Evolutionary conservation across 441 rosid genomes (phyloP).

Genomic region (Pelargonium cotyledonis): DNA sequence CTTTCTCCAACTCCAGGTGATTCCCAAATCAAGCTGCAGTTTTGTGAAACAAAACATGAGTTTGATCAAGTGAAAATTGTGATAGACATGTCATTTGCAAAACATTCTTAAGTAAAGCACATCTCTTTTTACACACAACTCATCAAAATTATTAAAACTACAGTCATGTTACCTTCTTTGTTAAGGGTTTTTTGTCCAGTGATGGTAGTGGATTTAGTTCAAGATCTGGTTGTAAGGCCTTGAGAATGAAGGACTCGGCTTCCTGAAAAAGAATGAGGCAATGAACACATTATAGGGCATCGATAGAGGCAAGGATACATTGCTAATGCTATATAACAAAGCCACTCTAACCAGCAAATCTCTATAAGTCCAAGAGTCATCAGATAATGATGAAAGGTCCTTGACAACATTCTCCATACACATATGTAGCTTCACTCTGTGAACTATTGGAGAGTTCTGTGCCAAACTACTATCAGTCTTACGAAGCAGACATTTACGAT

Average conservation of each 20-base stretch:
- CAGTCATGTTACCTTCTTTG: slow-evolving; percentile 22
- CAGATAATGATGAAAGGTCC: slow-evolving; percentile 21
- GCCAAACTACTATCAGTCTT: slow-evolving; percentile 3
- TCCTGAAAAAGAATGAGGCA: slow-evolving; percentile 20
- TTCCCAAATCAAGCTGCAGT: slow-evolving; percentile 27
- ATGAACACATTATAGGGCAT: slow-evolving; percentile 1
- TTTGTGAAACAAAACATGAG: not conserved
- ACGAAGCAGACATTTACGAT: slow-evolving; percentile 20
- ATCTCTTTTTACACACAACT: not conserved
- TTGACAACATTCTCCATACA: slow-evolving; percentile 31
- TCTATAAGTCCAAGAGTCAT: slow-evolving; percentile 29
- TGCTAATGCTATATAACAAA: slow-evolving; percentile 8
- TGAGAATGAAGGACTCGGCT: slow-evolving; percentile 27
- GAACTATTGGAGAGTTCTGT: slow-evolving; percentile 21
- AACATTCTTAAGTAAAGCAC: not conserved
- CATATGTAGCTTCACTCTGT: slow-evolving; percentile 21
- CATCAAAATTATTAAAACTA: slow-evolving; percentile 2
- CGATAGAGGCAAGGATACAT: not conserved
- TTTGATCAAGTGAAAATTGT: not conserved
- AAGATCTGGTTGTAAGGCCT: slow-evolving; percentile 33
- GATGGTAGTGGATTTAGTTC: slow-evolving; percentile 18
- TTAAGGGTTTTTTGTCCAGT: slow-evolving; percentile 3
- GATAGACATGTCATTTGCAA: not conserved
- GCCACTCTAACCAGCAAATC: slow-evolving; percentile 24
- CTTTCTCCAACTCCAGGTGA: slow-evolving; percentile 22